Evolutionary conservation across 352 stramenopile genomes (phyloP), one percentile per base, ranked within the genome.

Genomic region (Globisporangium irregulare): DNA sequence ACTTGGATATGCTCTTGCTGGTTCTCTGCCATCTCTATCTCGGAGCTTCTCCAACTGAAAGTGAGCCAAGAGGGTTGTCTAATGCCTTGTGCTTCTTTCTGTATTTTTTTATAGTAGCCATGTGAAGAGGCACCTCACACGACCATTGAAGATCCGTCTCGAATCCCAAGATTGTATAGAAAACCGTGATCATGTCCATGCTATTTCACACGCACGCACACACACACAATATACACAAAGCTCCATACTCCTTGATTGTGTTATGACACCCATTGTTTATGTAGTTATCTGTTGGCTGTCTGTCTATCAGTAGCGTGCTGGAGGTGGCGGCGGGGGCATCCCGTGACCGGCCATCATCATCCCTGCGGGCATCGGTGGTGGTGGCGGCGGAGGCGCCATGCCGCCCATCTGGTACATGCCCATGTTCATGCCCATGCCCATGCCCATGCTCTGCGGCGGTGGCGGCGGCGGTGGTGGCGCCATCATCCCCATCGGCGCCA

Each of bases 291-390:
- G 6, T 53, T 34, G 3, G 15, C 18, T 50, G 20, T 62, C 24
- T 66, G 29, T 20, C 56, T 64, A 78, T 62, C 43, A 64, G 61
- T 80, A 82, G 25, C 67, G 73, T 34, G 66, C 70, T 41, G 80
- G 72, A 6, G 81, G 81, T n/a, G 83, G 81, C 7, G 83, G 84
- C 5, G 82, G 82, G 1, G 77, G 76, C 53, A 75, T 73, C 55
- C 32, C 32, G 3, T 43, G 43, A 8, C 34, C 57, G 7, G 25
- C 59, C n/a, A 38, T 54, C 18, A 46, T 59, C 69, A 77, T 77
- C 41, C 43, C 64, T 55, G 62, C 34, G 14, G 73, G 60, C 67
- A 83, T 80, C 10, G 55, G 29, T 29, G 73, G 75, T 32, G 72
- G 56, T 0, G 78, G 62, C 5, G 78, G 76, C 9, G 76, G 72